These are phyloP conservation scores for Candida gigantensis DNA, from an alignment of 1,139 yeast species.

Conservation along the genomic window DNA sequence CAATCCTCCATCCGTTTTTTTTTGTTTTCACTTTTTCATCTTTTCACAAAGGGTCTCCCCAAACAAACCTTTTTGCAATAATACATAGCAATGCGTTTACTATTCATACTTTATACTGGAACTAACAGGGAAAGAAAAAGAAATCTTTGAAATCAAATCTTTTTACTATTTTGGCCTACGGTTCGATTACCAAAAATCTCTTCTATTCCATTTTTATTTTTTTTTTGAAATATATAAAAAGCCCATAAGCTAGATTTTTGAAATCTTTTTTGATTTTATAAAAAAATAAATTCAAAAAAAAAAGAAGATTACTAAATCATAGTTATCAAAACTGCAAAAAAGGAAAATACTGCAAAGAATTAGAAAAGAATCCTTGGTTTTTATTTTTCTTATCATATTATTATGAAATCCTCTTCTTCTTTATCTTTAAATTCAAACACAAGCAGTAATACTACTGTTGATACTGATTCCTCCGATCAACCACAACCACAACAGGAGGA, in stretches of 20 bases:
- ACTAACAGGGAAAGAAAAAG: constrained; percentile 2
- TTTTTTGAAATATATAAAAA: constrained; percentile 5
- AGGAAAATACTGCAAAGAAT: no score
- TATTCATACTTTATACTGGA: not conserved
- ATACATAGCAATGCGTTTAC: constrained; percentile 6
- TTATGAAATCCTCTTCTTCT: constrained; percentile 14
- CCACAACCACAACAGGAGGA: not conserved
- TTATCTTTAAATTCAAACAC: constrained; percentile 14
- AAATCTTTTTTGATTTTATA: no score
- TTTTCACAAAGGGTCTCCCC: no score
- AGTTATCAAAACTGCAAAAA: no score
- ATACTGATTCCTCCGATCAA: constrained; percentile 8
- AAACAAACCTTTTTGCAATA: no score
- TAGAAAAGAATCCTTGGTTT: not conserved
- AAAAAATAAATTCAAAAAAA: no score
- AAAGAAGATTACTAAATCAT: no score
- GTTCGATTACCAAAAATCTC: no score
- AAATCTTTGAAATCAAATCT: constrained; percentile 1
- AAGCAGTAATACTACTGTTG: constrained; percentile 13
- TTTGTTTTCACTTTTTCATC: no score
- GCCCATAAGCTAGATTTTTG: constrained; percentile 3
- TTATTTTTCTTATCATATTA: not conserved
- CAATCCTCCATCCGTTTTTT: no score
- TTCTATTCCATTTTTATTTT: no score
- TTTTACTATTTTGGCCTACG: no score